Evolutionary conservation across 768 basidiomycete species (phyloP).

Genomic region (Lactifluus subvellereus): DNA sequence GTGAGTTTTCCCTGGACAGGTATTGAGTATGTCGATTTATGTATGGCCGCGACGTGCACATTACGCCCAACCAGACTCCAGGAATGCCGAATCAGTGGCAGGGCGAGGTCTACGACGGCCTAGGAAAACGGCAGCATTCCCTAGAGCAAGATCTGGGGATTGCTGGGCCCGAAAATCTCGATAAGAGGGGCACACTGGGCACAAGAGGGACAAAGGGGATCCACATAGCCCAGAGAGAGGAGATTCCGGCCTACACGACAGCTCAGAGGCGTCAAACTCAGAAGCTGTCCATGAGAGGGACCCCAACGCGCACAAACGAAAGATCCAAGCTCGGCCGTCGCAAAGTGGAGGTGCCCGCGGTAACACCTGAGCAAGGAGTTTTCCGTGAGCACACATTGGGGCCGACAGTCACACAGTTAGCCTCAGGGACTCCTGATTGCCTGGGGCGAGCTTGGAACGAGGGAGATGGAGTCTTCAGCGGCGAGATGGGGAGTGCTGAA

Average conservation of each 20-base stretch:
- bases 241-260: neutral
- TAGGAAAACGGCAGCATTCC: no score
- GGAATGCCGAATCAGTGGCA: no score
- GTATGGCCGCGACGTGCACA: neutral
- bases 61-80: no score
- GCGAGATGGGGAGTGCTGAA: neutral
- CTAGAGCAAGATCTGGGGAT: no score
- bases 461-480: neutral
- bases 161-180: no score
- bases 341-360: neutral
- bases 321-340: constrained; percentile 1
- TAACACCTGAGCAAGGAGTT: neutral
- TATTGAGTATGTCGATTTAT: neutral
- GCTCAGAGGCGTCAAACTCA: neutral
- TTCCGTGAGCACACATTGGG: neutral
- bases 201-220: neutral
- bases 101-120: no score
- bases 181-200: no score
- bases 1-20: neutral
- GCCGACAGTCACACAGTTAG: neutral
- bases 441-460: neutral
- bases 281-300: neutral
- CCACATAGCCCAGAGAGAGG: no score
- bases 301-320: accelerated
- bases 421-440: neutral